phyloP scores from a whole-genome alignment of 306 rosid species.

The Medicago arabica region DNA sequence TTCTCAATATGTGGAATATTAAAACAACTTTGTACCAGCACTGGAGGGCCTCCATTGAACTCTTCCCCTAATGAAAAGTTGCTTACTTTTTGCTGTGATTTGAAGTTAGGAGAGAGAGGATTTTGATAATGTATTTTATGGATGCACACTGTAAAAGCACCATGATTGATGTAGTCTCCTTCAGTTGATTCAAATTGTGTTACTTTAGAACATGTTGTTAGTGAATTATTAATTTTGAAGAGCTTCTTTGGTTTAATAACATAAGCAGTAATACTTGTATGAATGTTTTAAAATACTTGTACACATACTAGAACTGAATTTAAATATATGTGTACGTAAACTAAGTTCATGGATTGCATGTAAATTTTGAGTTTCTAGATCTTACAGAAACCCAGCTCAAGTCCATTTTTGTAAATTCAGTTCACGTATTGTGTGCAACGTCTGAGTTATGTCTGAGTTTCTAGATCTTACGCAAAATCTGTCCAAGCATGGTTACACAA shows the following conservation, averaged over 20 bases:
- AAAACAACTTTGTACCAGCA: conserved; percentile 39
- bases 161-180: conserved; percentile 32
- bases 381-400: too few species aligned
- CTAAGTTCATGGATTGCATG: too few species aligned
- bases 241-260: not conserved
- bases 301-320: too few species aligned
- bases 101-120: conserved; percentile 29
- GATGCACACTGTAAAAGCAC: conserved; percentile 40
- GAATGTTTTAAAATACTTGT: too few species aligned
- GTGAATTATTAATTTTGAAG: conserved; percentile 24
- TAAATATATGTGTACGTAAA: too few species aligned
- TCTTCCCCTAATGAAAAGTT: conserved; percentile 40
- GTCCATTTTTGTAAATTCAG: too few species aligned
- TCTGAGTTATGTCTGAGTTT: too few species aligned
- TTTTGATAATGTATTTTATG: conserved; percentile 8
- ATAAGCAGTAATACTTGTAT: not conserved
- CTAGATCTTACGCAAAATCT: too few species aligned
- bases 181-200: conserved; percentile 32
- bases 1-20: conserved; percentile 29
- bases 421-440: too few species aligned
- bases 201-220: conserved; percentile 30
- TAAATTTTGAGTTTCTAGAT: too few species aligned
- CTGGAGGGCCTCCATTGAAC: conserved; percentile 34
- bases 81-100: conserved; percentile 37
- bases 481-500: too few species aligned